Base-by-base conservation (phyloP, 805 yeast species). In the Candida piceae region DNA sequence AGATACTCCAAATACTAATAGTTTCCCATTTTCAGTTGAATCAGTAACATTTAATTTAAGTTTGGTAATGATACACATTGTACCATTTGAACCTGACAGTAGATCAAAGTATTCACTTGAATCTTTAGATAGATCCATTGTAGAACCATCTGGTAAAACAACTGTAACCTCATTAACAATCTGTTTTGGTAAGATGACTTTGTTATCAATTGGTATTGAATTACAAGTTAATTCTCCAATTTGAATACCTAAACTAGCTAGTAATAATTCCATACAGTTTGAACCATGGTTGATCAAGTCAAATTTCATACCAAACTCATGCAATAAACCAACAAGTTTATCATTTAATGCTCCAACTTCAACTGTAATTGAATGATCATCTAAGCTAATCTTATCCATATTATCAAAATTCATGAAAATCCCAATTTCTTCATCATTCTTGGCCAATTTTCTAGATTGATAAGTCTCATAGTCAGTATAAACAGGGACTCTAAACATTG, bases 91-190 rank as follows among this genome's bases (percentile, higher is more conserved):
- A 4, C 32, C 19, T 1, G 45, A 26, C 11, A 55, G 30, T 8
- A 46, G n/a, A 20, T 39, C 35, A 19, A 48, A 48, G n/a, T n/a
- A n/a, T n/a, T n/a, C n/a, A n/a, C n/a, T n/a, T n/a, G n/a, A n/a
- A n/a, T n/a, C n/a, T n/a, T n/a, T n/a, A n/a, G n/a, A n/a, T n/a
- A n/a, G n/a, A n/a, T n/a, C n/a, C n/a, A n/a, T n/a, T n/a, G n/a
- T n/a, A n/a, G n/a, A n/a, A n/a, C 63, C 63, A 40, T 54, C 60
- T 11, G 62, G 56, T 19, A 58, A 41, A 7, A 57, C 59, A 22
- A 44, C 48, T 8, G 48, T 53, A 16, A 49, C 28, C 18, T 34
- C 41, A 18, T 28, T 28, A 3, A 57, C 39, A 4, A 30, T 25
- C 2, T 22, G 11, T 3, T 35, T 33, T 15, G 45, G 40, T 34